Percentiles rank a stretch among this genome's conserved stretches.
Conservation (phyloP, 192 early-diverging fungal genomes). For the Entophlyctis luteolus region DNA sequence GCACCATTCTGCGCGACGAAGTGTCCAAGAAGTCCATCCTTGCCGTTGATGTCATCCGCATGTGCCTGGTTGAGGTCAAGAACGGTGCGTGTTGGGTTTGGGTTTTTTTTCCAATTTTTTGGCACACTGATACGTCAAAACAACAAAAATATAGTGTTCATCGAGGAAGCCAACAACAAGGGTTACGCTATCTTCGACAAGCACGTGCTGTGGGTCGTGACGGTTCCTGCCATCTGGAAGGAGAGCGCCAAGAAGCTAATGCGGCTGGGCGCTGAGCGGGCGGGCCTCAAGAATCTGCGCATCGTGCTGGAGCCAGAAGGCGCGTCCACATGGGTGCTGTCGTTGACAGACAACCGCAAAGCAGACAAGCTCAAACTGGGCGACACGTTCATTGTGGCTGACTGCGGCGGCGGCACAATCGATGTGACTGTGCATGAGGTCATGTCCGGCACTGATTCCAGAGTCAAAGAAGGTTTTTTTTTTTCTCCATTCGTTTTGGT, state of each 20-base stretch:
- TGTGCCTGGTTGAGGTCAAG: conserved; percentile 15
- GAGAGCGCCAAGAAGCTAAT: conserved; percentile 22
- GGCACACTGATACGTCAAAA: no score
- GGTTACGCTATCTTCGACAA: no score
- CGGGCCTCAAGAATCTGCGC: conserved; percentile 2
- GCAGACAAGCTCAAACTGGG: neutral
- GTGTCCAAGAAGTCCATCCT: neutral
- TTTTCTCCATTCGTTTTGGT: neutral
- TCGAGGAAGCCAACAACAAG: no score
- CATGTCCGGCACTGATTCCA: neutral
- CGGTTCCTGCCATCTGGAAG: no score
- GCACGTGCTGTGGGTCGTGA: no score
- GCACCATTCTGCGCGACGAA: neutral
- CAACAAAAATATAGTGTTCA: no score
- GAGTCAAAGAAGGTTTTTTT: neutral
- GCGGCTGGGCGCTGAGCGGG: conserved; percentile 1
- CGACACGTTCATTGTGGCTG: conserved; percentile 7
- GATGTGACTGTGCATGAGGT: conserved; percentile 21
- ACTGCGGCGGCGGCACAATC: conserved; percentile 17
- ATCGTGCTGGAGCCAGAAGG: conserved; percentile 15
- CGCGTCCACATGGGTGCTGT: neutral
- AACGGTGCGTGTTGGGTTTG: no score
- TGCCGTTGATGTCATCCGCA: conserved; percentile 14
- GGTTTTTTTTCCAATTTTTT: no score
- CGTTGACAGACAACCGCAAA: no score